Percentiles rank a stretch among this genome's conserved stretches.
These are phyloP conservation scores for Phytophthora boehmeriae DNA, from an alignment of 352 stramenopile species.

Conservation along the genomic window DNA sequence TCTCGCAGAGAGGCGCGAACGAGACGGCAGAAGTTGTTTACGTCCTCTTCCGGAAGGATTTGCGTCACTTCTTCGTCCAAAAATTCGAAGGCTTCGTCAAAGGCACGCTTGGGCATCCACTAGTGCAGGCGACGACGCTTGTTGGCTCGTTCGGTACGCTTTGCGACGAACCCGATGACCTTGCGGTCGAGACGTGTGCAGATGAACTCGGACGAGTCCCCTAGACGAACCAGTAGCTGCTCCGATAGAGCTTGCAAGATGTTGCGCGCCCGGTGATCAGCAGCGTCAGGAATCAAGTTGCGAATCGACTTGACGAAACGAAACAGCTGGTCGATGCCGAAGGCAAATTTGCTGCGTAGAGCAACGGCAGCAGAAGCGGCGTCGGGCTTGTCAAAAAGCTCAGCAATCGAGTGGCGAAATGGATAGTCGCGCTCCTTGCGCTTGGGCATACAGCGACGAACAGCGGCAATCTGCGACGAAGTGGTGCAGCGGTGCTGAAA, in stretches of 20 bases:
- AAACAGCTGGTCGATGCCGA: slow-evolving; percentile 1
- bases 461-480: neutral
- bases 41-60: slow-evolving; percentile 6
- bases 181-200: slow-evolving; percentile 5
- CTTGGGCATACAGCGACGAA: slow-evolving; percentile 1
- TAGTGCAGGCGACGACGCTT: slow-evolving; percentile 4
- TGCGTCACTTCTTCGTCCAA: slow-evolving; percentile 5
- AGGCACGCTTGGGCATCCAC: slow-evolving; percentile 3
- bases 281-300: slow-evolving; percentile 14
- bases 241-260: slow-evolving; percentile 7
- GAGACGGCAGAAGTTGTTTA: slow-evolving; percentile 9
- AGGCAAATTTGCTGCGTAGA: slow-evolving; percentile 8
- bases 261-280: slow-evolving; percentile 5
- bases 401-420: slow-evolving; percentile 4
- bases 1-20: neutral
- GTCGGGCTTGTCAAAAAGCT: slow-evolving; percentile 7
- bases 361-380: neutral
- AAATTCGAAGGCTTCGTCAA: slow-evolving; percentile 4
- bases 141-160: neutral
- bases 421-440: slow-evolving; percentile 5
- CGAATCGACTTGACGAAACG: slow-evolving; percentile 6
- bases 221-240: neutral
- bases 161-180: neutral
- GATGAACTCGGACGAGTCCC: neutral
- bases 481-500: neutral